Percentiles rank a stretch among this genome's conserved stretches.
Evolutionary conservation across 768 basidiomycete species (phyloP).

Genomic region (Termitomyces sp.): DNA sequence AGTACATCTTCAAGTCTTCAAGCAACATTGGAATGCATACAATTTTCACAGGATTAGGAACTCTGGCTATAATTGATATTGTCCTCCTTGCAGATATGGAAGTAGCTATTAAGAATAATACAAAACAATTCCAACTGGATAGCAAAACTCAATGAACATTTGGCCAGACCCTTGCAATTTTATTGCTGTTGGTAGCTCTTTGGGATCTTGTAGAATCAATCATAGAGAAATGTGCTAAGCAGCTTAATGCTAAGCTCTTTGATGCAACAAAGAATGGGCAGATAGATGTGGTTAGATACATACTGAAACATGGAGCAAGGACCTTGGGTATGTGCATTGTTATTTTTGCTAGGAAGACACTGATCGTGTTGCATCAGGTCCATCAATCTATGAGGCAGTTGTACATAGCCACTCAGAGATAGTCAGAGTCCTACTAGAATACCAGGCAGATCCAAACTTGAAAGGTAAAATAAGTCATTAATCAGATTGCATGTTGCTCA

Average conservation of each 20-base stretch:
- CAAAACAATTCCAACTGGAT: neutral
- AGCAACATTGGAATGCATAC: neutral
- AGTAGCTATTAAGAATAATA: neutral
- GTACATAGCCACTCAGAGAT: neutral
- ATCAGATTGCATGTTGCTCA: neutral
- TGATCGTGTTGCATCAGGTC: neutral
- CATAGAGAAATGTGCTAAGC: neutral
- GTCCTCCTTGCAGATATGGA: neutral
- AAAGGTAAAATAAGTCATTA: neutral
- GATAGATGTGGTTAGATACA: neutral
- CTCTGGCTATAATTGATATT: neutral
- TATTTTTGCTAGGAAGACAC: neutral
- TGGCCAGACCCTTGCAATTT: slow-evolving; percentile 9
- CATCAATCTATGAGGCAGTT: neutral
- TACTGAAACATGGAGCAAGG: neutral
- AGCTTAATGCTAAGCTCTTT: neutral
- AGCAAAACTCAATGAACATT: neutral
- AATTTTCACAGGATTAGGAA: neutral
- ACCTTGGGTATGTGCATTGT: neutral
- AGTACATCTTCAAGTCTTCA: neutral
- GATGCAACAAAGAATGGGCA: neutral
- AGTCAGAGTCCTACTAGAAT: neutral
- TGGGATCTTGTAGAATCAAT: slow-evolving; percentile 2
- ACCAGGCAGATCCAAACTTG: neutral
- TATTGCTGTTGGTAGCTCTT: slow-evolving; percentile 7